Conservation (phyloP, 169 alveolate species). For the Plasmodium chabaudi region DNA sequence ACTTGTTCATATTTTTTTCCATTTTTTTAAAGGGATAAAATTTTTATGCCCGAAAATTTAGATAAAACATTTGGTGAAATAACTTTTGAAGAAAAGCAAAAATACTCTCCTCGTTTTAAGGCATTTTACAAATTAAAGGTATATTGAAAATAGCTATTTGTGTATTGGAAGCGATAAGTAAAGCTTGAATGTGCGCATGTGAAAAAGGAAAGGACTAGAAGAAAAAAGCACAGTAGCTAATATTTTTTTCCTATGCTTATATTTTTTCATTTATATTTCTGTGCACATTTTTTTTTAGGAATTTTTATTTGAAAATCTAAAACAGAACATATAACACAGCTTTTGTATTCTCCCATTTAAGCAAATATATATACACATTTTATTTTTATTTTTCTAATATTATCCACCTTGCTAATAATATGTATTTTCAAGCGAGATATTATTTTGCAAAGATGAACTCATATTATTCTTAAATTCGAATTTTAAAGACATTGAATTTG, state of each 20-base stretch:
- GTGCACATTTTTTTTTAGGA: not conserved
- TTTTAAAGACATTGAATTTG: no score
- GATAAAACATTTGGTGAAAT: constrained; percentile 58
- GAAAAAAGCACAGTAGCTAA: no score
- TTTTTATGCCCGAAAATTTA: constrained; percentile 25
- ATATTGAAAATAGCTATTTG: no score
- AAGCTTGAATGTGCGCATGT: not conserved
- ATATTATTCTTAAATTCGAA: no score
- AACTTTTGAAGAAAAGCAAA: constrained; percentile 44
- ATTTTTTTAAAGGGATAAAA: constrained; percentile 47
- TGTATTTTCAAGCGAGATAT: no score
- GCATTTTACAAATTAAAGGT: constrained; percentile 60
- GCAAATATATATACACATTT: not conserved
- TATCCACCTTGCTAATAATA: not conserved
- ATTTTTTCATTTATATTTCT: not conserved
- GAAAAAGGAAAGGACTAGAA: not conserved
- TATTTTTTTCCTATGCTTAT: not conserved
- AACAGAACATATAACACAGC: not conserved
- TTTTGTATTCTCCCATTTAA: not conserved
- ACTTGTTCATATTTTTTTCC: not conserved
- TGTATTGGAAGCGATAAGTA: constrained; percentile 1
- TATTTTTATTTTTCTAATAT: not conserved
- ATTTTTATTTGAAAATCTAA: not conserved
- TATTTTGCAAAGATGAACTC: no score
- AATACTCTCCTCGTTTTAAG: constrained; percentile 51